Evolutionary conservation across 2,329 filamentous ascomycete genomes (phyloP).

Genomic region (Colletotrichum noveboracense): DNA sequence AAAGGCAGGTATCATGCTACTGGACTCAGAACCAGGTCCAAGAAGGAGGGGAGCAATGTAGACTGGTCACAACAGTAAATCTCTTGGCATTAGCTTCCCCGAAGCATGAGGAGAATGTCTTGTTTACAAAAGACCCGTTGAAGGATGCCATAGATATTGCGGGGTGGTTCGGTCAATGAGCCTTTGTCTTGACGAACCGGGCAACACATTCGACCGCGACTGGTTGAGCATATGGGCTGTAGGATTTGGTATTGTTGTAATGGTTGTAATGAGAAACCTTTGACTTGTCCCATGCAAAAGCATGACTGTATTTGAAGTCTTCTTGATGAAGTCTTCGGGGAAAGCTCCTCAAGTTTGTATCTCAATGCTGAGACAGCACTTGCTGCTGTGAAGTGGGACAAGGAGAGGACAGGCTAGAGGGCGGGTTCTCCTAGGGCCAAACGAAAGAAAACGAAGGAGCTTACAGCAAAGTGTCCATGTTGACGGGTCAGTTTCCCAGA

Average conservation of each 20-base stretch:
- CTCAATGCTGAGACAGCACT: background rate
- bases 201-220: background rate
- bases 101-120: background rate
- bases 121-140: background rate
- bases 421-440: background rate
- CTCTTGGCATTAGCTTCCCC: background rate
- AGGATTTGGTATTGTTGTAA: background rate
- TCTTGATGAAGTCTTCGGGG: background rate
- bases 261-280: background rate
- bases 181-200: background rate
- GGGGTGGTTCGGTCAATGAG: background rate
- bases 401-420: background rate
- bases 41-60: background rate
- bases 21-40: background rate
- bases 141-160: background rate
- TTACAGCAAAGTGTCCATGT: conserved; percentile 37
- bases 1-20: background rate
- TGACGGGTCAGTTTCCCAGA: background rate
- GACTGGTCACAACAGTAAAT: background rate
- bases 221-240: background rate
- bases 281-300: background rate
- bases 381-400: background rate
- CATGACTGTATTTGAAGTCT: background rate
- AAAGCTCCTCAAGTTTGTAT: background rate
- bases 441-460: conserved; percentile 11